Conservation (phyloP, 768 basidiomycete species). For the Auricularia cornea region DNA sequence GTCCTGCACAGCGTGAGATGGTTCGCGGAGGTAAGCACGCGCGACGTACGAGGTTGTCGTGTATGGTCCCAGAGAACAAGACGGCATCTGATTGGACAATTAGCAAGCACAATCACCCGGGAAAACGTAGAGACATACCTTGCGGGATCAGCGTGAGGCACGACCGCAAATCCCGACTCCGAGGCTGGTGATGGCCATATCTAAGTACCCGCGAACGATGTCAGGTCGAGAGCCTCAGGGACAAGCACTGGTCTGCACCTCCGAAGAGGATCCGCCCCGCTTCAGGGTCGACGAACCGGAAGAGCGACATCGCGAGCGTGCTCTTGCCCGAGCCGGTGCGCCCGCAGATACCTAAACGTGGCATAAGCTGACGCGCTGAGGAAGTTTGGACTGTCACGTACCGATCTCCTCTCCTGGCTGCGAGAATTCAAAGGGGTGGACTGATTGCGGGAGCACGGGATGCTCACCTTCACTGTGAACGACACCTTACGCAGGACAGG, state of each 20-base stretch:
- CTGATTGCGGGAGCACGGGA: not conserved
- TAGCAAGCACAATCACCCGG: too few relatives aligned
- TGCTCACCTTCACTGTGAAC: constrained; percentile 40
- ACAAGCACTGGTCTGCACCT: constrained; percentile 20
- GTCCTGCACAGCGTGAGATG: constrained; percentile 11
- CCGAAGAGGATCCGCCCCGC: constrained; percentile 56
- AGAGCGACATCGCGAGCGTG: constrained; percentile 48
- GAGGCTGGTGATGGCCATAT: constrained; percentile 58
- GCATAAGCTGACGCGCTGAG: too few relatives aligned
- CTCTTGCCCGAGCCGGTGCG: constrained; percentile 13
- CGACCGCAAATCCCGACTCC: constrained; percentile 55
- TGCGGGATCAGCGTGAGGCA: constrained; percentile 35
- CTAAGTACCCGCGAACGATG: too few relatives aligned
- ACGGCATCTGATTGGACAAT: too few relatives aligned
- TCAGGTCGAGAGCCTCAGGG: not conserved
- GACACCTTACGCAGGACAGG: constrained; percentile 49
- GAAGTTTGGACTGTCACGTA: constrained; percentile 28
- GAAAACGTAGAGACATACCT: too few relatives aligned
- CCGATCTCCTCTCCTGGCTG: constrained; percentile 57
- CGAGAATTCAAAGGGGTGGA: not conserved
- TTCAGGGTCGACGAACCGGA: constrained; percentile 60
- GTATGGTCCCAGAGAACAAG: constrained; percentile 3
- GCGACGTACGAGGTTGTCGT: not conserved
- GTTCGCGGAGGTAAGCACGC: not conserved
- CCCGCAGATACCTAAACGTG: not conserved